These are phyloP conservation scores for Hibiscus syriacus DNA, from an alignment of 345 rosid species.

Conservation along the genomic window DNA sequence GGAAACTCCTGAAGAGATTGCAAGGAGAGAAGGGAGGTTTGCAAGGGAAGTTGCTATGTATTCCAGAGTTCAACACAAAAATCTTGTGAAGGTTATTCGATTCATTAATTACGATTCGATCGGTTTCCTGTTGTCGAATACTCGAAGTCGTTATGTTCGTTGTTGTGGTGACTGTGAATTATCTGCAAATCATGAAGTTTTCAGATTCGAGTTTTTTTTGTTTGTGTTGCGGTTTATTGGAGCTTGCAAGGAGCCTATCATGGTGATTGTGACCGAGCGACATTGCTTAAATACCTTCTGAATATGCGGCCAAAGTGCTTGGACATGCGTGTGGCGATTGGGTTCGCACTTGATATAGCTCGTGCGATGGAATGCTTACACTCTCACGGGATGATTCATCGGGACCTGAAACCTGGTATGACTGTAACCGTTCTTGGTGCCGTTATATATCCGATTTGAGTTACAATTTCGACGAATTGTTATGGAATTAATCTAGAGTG, in stretches of 20 bases:
- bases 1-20: constrained; percentile 74
- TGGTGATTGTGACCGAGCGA: constrained; percentile 96
- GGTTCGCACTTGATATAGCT: constrained; percentile 90
- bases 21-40: constrained; percentile 68
- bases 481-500: neutral
- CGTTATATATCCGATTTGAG: neutral
- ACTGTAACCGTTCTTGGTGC: neutral
- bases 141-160: neutral
- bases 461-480: neutral
- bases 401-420: constrained; percentile 96
- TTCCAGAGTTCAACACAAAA: constrained; percentile 85
- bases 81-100: constrained; percentile 72
- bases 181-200: neutral
- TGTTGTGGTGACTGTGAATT: neutral
- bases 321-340: constrained; percentile 62
- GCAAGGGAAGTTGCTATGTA: constrained; percentile 87
- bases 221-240: constrained; percentile 68
- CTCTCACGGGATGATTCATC: constrained; percentile 91
- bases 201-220: neutral
- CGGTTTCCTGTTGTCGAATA: neutral
- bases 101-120: neutral
- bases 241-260: constrained; percentile 90
- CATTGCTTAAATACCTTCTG: constrained; percentile 76
- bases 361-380: constrained; percentile 99
- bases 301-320: constrained; percentile 61